Evolutionary conservation across 305 asterid genomes (phyloP), one percentile per base, ranked within the genome.

Genomic region (Petunia hybrid): DNA sequence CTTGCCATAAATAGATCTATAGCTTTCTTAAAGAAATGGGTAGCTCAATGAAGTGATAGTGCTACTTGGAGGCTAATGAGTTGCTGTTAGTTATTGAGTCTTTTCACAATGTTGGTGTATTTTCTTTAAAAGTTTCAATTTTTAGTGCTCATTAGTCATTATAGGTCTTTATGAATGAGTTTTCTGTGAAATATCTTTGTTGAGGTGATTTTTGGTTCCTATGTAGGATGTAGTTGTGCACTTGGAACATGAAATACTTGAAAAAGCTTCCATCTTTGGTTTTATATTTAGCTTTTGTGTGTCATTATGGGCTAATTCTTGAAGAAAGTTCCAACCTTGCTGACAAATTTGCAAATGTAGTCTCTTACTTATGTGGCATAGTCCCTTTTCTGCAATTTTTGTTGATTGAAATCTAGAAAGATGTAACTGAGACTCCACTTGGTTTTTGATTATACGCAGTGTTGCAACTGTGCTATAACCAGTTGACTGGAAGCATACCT

Each of bases 381-480:
- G 39, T 42, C 39, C 1, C n/a, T 14, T 67, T 67, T 6, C 22
- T 59, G 43, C 38, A 31, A 4, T 12, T 45, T 66, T 39, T 9
- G 36, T 10, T 36, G 53, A 4, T n/a, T 42, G 36, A 78, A 36
- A 36, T 76, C 79, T 43, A 62, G 14, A 42, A 43, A 10, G 12
- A 31, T 46, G 51, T 74, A 43, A 61, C 40, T 43, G 59, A 38
- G 40, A 10, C 65, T 51, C 51, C 74, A 69, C 74, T 14, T 35
- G 3, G 9, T 63, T 67, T 77, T 31, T 43, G 10, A 39, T 40
- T 79, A 38, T 74, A 67, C 87, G 86, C 97, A 94, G 99, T 95
- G 22, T 81, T 95, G 93, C 98, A 95, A 82, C 95, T 95, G 68
- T 92, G 97, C 82, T 89, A 91, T 89, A 95, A 95, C 89, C 89